Base-by-base conservation (phyloP, 2,329 filamentous ascomycete genomes). In the Talaromyces sp. region DNA sequence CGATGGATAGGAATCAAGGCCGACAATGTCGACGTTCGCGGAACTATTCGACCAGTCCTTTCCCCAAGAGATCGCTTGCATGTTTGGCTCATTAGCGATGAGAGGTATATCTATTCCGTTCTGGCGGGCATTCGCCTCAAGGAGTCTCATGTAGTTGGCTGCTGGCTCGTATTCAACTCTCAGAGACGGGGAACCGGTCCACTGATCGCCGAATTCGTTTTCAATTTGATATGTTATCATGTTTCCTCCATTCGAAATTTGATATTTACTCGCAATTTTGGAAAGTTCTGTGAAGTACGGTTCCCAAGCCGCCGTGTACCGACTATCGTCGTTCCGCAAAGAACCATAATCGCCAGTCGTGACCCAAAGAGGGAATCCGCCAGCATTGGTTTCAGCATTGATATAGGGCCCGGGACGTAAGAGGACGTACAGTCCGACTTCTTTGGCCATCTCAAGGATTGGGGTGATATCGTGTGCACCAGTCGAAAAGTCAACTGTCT, bases 211-310 rank as follows among this genome's bases (percentile, higher is more conserved):
- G 52, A 21, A 92, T 72, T 95, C 91, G 66, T 95, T 96, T 72
- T 96, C 91, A 0, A 89, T 88, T 72, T 96, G 91, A 42, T 89
- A 82, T 1, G 93, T 77, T 63, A 95, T 90, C 5, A 95, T 82
- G 0, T 90, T 90, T 0, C 91, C 91, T 0, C 89, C 91, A 60
- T 93, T 90, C 0, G 89, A 93, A 69, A 96, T 93, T 69, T 95
- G 90, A 0, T 85, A 86, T 60, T 86, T 84, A 3, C 90, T 88
- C 67, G 95, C 88, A 5, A 87, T 85, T 14, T 81, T 80, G 31
- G 83, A 84, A 56, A 93, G 82, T 6, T 85, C 80, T 7, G 80
- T 73, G 7, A 56, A 39, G n/a, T 40, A 56, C 80, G 86, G 85
- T 58, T 89, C 82, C 0, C 89, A 92, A 0, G 89, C 84, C 21